These are phyloP conservation scores for Yarrowia galli DNA, from an alignment of 1,139 yeast genomes.

Conservation along the genomic window DNA sequence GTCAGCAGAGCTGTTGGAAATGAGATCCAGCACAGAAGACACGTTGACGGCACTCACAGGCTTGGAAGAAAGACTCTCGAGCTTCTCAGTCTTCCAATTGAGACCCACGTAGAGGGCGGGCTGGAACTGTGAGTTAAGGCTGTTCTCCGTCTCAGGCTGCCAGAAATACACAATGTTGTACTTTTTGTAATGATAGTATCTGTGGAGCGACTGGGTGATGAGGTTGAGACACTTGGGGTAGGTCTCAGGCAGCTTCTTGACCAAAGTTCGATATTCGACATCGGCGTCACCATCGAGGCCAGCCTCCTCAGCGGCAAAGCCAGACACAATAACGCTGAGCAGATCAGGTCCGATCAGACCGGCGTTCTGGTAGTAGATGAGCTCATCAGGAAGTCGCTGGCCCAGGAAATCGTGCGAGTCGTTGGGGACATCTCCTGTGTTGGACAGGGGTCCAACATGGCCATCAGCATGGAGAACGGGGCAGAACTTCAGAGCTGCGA, in stretches of 20 bases:
- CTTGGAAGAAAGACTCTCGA: constrained; percentile 54
- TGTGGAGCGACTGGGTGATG: constrained; percentile 74
- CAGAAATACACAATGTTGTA: constrained; percentile 35
- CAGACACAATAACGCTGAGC: constrained; percentile 52
- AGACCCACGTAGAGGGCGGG: constrained; percentile 35
- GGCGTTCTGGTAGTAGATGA: constrained; percentile 78
- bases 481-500: constrained; percentile 61
- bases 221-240: constrained; percentile 71
- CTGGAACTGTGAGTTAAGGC: constrained; percentile 36
- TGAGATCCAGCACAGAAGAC: constrained; percentile 27
- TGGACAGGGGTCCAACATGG: constrained; percentile 63
- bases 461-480: constrained; percentile 80
- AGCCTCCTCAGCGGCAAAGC: constrained; percentile 67
- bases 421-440: constrained; percentile 62
- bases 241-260: constrained; percentile 58
- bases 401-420: constrained; percentile 86
- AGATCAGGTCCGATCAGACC: constrained; percentile 59
- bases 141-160: constrained; percentile 19
- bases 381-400: constrained; percentile 85
- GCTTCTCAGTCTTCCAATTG: constrained; percentile 30
- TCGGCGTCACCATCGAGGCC: constrained; percentile 73
- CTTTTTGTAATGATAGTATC: constrained; percentile 69
- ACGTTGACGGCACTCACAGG: constrained; percentile 53
- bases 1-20: constrained; percentile 41
- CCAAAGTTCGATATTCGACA: constrained; percentile 63